These are phyloP conservation scores for Entoloma clypeatum DNA, from an alignment of 1,284 basidiomycete genomes.

Conservation along the genomic window DNA sequence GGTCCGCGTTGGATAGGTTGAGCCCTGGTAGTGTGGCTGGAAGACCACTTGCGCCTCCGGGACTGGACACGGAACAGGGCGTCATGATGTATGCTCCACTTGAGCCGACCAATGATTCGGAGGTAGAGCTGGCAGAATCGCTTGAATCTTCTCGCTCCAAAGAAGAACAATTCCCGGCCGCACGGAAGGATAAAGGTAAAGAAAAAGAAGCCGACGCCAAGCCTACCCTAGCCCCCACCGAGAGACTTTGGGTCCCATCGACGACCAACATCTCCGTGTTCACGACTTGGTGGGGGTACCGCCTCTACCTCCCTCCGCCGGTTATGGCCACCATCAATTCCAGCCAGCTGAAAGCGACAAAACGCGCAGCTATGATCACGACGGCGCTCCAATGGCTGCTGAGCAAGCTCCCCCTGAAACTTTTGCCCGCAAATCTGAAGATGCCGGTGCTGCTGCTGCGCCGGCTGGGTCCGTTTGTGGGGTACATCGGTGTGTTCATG, in stretches of 20 bases:
- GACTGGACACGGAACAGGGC: constrained; percentile 29
- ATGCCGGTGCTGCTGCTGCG: constrained; percentile 54
- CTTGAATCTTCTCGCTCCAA: constrained; percentile 38
- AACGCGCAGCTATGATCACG: constrained; percentile 69
- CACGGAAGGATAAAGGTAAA: constrained; percentile 13
- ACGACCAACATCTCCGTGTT: constrained; percentile 65
- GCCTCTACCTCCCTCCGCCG: constrained; percentile 69
- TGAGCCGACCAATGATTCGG: constrained; percentile 53
- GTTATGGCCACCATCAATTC: constrained; percentile 63
- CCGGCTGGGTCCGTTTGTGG: constrained; percentile 62
- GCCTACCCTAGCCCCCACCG: constrained; percentile 12
- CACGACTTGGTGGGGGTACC: constrained; percentile 79
- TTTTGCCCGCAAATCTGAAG: constrained; percentile 58
- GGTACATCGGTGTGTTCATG: constrained; percentile 73
- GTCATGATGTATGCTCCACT: constrained; percentile 75
- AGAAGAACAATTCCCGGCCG: no score
- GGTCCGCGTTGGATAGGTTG: constrained; percentile 54
- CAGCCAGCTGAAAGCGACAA: constrained; percentile 59
- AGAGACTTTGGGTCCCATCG: constrained; percentile 65
- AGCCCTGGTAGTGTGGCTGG: constrained; percentile 25
- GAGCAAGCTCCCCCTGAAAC: constrained; percentile 53
- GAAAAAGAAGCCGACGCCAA: constrained; percentile 10
- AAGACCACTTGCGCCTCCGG: constrained; percentile 17
- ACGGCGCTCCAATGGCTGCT: constrained; percentile 69
- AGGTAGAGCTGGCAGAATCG: constrained; percentile 64